Evolutionary conservation across 2,329 filamentous ascomycete species (phyloP), one percentile per base, ranked within the genome.

Genomic region (Myotisia sp.): DNA sequence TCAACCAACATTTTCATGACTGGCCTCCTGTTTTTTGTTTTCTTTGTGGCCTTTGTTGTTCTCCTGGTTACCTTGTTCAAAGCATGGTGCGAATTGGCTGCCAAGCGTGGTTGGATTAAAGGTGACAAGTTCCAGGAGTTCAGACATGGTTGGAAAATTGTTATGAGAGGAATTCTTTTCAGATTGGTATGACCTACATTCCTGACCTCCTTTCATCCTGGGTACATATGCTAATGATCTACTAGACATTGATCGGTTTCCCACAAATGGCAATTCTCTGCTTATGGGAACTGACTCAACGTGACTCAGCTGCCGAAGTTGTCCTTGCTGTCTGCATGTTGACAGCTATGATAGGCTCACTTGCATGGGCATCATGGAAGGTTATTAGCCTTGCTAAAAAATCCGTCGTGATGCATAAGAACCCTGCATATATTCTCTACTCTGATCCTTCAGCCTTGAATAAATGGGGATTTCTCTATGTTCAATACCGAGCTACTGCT

Each of bases 381-480:
- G 84, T 95, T 43, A 81, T 92, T 47, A 73, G 75, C 36, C 79
- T 95, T 42, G 87, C 85, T 21, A 83, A 83, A 52, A 79, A 83
- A 47, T 94, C 86, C 20, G 79, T 92, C 42, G 62, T 71, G 37
- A 83, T 93, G 74, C 86, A 94, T 68, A 86, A 87, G 62, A 94
- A 93, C 63, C 85, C 87, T 17, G 87, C 86, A 18, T 94, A 94
- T 59, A 93, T 94, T 47, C 75, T 95, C 42, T 95, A 92, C 64
- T 93, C 87, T 2, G 86, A 95, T 50, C 85, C 86, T n/a, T 72
- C 83, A 42, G 78, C 81, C 34, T 71, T 95, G 43, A 93, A 94
- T 71, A 92, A 93, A 62, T 94, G 86, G 87, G 87, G 87, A 14
- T 94, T 94, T 66, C 72, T 95, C 44, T 95, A 95, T 54, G 84